Conservation (phyloP, 345 rosid species). For the Ceriops tagal region DNA sequence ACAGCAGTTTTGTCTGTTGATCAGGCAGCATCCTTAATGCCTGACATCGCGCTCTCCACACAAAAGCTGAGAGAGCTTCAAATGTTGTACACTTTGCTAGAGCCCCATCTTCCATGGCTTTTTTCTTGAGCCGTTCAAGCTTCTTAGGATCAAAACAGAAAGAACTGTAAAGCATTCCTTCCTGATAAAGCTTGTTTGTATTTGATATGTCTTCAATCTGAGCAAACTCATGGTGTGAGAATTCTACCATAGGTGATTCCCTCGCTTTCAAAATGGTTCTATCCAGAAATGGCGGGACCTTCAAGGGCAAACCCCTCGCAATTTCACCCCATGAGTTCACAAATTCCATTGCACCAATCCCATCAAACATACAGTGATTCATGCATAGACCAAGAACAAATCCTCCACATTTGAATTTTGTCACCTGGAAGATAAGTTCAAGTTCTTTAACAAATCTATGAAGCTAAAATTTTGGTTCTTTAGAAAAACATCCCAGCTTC, state of each 20-base stretch:
- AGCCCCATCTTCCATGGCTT: slow-evolving; percentile 40
- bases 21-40: slow-evolving; percentile 53
- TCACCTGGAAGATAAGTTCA: slow-evolving; percentile 44
- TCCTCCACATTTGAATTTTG: slow-evolving; percentile 79
- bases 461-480: no score
- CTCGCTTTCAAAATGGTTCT: slow-evolving; percentile 54
- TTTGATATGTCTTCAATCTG: slow-evolving; percentile 63
- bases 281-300: slow-evolving; percentile 57
- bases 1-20: slow-evolving; percentile 76
- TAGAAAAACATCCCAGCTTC: no score
- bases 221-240: slow-evolving; percentile 63
- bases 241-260: slow-evolving; percentile 51
- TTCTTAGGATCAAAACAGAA: slow-evolving; percentile 64
- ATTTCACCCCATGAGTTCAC: slow-evolving; percentile 82
- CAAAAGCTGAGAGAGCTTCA: slow-evolving; percentile 68
- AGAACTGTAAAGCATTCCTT: slow-evolving; percentile 56
- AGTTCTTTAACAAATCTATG: background rate
- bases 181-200: slow-evolving; percentile 54
- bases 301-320: slow-evolving; percentile 67
- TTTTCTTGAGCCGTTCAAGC: slow-evolving; percentile 53
- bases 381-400: slow-evolving; percentile 64
- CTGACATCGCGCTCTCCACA: slow-evolving; percentile 76
- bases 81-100: slow-evolving; percentile 58
- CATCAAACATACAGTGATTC: slow-evolving; percentile 90
- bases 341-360: slow-evolving; percentile 80